A percentile compares a stretch with the other conserved stretches of the same genome.
Evolutionary conservation across 352 stramenopile species (phyloP).

Genomic region (Phytophthora ohioensis): DNA sequence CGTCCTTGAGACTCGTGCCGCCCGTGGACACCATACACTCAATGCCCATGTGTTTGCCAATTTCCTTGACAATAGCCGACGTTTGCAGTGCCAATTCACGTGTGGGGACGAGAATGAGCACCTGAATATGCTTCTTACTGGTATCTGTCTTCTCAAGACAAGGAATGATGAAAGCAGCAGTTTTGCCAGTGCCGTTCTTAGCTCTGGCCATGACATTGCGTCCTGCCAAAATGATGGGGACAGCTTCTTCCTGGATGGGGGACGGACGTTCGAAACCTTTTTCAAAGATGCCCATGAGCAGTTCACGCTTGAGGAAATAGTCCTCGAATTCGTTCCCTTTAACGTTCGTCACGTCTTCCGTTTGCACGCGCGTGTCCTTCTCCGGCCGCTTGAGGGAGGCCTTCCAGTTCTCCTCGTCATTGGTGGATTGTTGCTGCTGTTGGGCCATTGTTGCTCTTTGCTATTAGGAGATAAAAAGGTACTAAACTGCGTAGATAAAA

Average conservation of each 20-base stretch:
- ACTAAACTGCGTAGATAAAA: conserved; percentile 32
- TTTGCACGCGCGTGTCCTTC: conserved; percentile 92
- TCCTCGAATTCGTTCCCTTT: conserved; percentile 99
- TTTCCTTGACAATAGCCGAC: conserved; percentile 98
- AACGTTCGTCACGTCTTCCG: conserved; percentile 98
- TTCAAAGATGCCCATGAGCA: conserved; percentile 99
- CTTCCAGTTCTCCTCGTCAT: conserved; percentile 79
- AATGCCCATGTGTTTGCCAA: conserved; percentile 97
- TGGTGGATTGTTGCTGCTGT: conserved; percentile 28
- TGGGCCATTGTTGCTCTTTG: conserved; percentile 36
- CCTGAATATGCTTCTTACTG: conserved; percentile 97
- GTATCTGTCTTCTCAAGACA: conserved; percentile 99
- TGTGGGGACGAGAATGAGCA: conserved; percentile 99
- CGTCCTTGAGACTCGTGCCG: conserved; percentile 98
- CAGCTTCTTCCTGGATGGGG: conserved; percentile 99
- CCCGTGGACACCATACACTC: conserved; percentile 99
- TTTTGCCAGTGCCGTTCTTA: conserved; percentile 99
- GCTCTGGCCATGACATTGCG: conserved; percentile 98
- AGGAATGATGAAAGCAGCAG: conserved; percentile 99
- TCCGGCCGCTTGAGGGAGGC: conserved; percentile 76
- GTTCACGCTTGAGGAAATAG: conserved; percentile 99
- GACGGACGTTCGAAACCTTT: conserved; percentile 99
- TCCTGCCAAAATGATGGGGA: conserved; percentile 98
- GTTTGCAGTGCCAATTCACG: conserved; percentile 99
- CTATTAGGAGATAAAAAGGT: conserved; percentile 17